These are phyloP conservation scores for Phlebiopsis gigantea DNA, from an alignment of 768 basidiomycete genomes.

Conservation along the genomic window DNA sequence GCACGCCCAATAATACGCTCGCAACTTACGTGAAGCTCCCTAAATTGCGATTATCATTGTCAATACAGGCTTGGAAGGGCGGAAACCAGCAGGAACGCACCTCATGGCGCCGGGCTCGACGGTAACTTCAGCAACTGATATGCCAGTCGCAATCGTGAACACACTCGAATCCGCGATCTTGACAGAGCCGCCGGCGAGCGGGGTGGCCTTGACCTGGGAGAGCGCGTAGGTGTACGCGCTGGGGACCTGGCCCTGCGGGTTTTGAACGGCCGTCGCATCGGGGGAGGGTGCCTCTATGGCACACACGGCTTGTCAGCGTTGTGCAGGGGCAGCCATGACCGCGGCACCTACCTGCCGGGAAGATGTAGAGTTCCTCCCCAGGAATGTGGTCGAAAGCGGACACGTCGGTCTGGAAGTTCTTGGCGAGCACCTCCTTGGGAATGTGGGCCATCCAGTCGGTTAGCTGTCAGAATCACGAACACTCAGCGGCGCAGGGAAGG, in stretches of 20 bases:
- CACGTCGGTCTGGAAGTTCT: conserved; percentile 41
- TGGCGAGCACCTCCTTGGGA: conserved; percentile 51
- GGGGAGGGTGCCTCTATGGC: conserved; percentile 26
- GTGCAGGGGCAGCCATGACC: conserved; percentile 52
- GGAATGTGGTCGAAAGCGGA: conserved; percentile 41
- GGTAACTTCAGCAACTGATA: conserved; percentile 52
- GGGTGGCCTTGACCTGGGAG: conserved; percentile 39
- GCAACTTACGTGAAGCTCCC: background rate
- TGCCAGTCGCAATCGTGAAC: conserved; percentile 48
- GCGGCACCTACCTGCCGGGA: conserved; percentile 41
- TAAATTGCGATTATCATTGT: background rate
- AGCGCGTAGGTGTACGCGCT: conserved; percentile 50
- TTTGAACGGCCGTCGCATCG: conserved; percentile 34
- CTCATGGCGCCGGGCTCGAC: conserved; percentile 55
- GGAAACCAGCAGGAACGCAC: background rate
- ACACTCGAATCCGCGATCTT: conserved; percentile 54
- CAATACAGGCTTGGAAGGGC: background rate
- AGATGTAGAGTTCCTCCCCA: conserved; percentile 44
- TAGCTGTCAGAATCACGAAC: conserved; percentile 24
- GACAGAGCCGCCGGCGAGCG: conserved; percentile 48
- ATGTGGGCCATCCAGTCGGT: conserved; percentile 53
- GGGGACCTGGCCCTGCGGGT: conserved; percentile 43
- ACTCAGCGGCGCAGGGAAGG: background rate
- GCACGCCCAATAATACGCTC: background rate
- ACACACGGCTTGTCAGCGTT: conserved; percentile 50